A percentile compares a stretch with the other conserved stretches of the same genome.
Evolutionary conservation across 2,329 filamentous ascomycete species (phyloP).

Genomic region (Cercospora brassicicola): DNA sequence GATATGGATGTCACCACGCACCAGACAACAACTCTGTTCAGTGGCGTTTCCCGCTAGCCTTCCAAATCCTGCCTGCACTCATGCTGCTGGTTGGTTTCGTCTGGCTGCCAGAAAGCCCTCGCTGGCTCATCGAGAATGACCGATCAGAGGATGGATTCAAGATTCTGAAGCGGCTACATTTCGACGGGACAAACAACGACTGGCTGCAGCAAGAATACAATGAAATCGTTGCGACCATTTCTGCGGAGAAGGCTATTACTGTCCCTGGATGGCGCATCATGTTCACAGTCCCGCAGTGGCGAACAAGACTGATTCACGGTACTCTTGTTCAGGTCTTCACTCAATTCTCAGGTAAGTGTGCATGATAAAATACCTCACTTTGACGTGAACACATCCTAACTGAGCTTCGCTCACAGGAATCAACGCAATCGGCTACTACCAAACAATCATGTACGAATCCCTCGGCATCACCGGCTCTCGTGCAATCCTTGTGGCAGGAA

Average conservation of each 20-base stretch:
- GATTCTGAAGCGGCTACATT: slow-evolving; percentile 53
- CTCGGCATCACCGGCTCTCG: slow-evolving; percentile 57
- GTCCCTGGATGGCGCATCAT: slow-evolving; percentile 57
- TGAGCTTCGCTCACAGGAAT: slow-evolving; percentile 45
- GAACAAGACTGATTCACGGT: slow-evolving; percentile 62
- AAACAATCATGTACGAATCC: slow-evolving; percentile 59
- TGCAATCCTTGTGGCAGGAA: slow-evolving; percentile 57
- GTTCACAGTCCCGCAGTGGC: slow-evolving; percentile 60
- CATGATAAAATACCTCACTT: background rate
- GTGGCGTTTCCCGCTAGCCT: slow-evolving; percentile 48
- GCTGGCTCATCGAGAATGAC: slow-evolving; percentile 33
- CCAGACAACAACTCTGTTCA: slow-evolving; percentile 39
- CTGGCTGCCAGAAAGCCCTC: slow-evolving; percentile 11
- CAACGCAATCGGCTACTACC: slow-evolving; percentile 65
- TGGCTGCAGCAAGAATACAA: slow-evolving; percentile 60
- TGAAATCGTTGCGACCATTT: slow-evolving; percentile 63
- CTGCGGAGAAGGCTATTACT: slow-evolving; percentile 58
- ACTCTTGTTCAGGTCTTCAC: slow-evolving; percentile 65
- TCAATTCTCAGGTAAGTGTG: slow-evolving; percentile 51
- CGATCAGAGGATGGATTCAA: slow-evolving; percentile 23
- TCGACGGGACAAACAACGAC: slow-evolving; percentile 56
- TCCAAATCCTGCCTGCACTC: slow-evolving; percentile 48
- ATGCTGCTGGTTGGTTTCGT: slow-evolving; percentile 46
- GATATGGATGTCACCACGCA: slow-evolving; percentile 49
- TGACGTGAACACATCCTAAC: background rate